Evolutionary conservation across 202 grass and related monocot species (phyloP), one percentile per base, ranked within the genome.

Genomic region (Carex sylvatica): DNA sequence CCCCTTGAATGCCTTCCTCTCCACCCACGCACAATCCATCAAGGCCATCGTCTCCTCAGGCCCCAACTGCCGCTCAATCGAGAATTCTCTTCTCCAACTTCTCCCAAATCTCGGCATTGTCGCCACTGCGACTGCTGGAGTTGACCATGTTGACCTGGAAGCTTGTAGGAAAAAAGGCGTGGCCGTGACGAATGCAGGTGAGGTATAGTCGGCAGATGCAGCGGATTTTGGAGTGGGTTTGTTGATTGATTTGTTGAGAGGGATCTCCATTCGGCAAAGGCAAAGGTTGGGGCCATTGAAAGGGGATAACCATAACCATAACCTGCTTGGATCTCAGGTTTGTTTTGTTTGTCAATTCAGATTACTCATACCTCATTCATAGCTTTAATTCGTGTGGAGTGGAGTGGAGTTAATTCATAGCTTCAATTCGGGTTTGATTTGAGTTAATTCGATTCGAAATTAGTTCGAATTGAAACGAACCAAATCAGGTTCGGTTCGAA

Each of bases 61-160:
- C 10, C 71, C 15, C 16, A 72, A 19, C 51, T 62, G 65, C 52
- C 14, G 23, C 53, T 6, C 16, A 11, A 80, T 80, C 38, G 11
- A 36, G 4, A 22, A 59, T 61, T 80, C 56, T 35, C 23, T 64
- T 55, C 14, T 83, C 15, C 26, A 40, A 40, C 64, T 59, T 46
- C 54, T 77, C 47, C 82, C 82, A 0, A 49, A 72, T 63, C 82
- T 84, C 42, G 30, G 82, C 12, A 58, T 71, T 38, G 70, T 83
- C 11, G 42, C 52, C 1, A 14, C 60, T 35, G 31, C 9, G 0
- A 74, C 68, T 16, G 51, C 68, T 18, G 82, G 82, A 33, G 28
- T 84, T 6, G 65, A 84, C 9, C 82, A 76, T 60, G 26, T 84
- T 5, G 82, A 84, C 54, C 33, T 84, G 33, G 15, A 71, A 22